Evolutionary conservation across 2,329 filamentous ascomycete species (phyloP).

Genomic region (Colletotrichum brevisporum): DNA sequence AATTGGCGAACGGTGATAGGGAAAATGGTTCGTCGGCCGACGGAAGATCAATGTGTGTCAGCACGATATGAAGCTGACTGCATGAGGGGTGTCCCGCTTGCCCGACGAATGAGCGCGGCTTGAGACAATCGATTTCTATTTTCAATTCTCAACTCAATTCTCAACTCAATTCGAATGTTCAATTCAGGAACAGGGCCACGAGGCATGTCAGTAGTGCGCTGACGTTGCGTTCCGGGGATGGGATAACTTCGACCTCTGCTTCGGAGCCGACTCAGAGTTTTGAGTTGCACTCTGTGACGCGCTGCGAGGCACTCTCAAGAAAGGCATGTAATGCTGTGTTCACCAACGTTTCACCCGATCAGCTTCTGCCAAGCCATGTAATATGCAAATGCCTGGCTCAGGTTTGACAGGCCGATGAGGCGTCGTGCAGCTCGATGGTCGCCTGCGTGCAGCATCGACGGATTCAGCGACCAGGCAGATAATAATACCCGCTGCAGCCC

Average conservation of each 20-base stretch:
- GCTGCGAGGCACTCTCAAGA: background rate
- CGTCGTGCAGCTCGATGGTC: too few species aligned
- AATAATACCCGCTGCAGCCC: too few species aligned
- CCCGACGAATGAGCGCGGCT: too few species aligned
- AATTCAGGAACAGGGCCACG: background rate
- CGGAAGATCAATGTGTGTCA: background rate
- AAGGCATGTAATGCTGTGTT: background rate
- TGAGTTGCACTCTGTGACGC: background rate
- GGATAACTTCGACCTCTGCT: background rate
- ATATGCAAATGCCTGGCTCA: background rate
- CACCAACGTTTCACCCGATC: background rate
- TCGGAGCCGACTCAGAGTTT: background rate
- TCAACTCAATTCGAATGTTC: background rate
- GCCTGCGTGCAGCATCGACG: too few species aligned
- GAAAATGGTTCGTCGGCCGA: background rate
- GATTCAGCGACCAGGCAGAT: too few species aligned
- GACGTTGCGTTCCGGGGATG: background rate
- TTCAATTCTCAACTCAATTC: too few species aligned
- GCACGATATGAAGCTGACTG: background rate
- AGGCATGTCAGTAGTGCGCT: background rate
- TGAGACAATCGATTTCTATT: too few species aligned
- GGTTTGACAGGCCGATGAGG: too few species aligned
- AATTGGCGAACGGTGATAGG: too few species aligned
- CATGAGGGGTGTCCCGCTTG: background rate
- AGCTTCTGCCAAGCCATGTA: background rate